phyloP scores from a whole-genome alignment of 805 yeast genomes.

The Pachysolen tannophilus region DNA sequence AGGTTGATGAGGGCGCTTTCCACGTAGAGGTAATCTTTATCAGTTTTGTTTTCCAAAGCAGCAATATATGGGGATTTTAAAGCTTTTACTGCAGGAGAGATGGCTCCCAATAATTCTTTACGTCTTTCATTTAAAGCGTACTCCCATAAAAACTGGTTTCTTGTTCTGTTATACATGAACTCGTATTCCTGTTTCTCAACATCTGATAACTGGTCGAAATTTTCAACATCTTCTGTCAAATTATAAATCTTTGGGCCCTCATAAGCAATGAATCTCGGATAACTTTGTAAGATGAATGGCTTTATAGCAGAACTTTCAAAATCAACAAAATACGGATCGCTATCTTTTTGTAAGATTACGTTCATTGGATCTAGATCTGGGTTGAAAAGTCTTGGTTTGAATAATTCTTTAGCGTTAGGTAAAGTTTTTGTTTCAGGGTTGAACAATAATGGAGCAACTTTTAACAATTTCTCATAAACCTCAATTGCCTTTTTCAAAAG shows the following conservation, averaged over 20 bases:
- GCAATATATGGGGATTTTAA: constrained; percentile 57
- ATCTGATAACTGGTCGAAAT: constrained; percentile 58
- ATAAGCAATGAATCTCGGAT: constrained; percentile 81
- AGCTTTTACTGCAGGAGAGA: constrained; percentile 73
- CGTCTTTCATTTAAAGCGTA: constrained; percentile 54
- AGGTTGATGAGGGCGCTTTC: constrained; percentile 62
- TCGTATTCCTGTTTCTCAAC: constrained; percentile 72
- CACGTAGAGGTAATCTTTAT: constrained; percentile 53
- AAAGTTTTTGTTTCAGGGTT: constrained; percentile 43
- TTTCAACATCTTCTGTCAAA: constrained; percentile 65
- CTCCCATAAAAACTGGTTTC: constrained; percentile 90
- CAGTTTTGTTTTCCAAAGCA: constrained; percentile 49
- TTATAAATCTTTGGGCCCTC: constrained; percentile 83
- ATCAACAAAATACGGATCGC: constrained; percentile 55
- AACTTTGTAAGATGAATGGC: constrained; percentile 71
- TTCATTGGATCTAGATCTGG: constrained; percentile 93
- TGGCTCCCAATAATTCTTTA: constrained; percentile 67
- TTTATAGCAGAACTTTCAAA: constrained; percentile 75
- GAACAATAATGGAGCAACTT: constrained; percentile 52
- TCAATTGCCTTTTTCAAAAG: constrained; percentile 39
- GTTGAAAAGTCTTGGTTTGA: constrained; percentile 64
- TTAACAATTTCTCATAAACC: constrained; percentile 55
- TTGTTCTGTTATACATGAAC: constrained; percentile 81
- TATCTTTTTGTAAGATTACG: constrained; percentile 46
- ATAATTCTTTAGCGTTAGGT: constrained; percentile 53